Conservation (phyloP, 305 asterid species). For the Rubia balearica region DNA sequence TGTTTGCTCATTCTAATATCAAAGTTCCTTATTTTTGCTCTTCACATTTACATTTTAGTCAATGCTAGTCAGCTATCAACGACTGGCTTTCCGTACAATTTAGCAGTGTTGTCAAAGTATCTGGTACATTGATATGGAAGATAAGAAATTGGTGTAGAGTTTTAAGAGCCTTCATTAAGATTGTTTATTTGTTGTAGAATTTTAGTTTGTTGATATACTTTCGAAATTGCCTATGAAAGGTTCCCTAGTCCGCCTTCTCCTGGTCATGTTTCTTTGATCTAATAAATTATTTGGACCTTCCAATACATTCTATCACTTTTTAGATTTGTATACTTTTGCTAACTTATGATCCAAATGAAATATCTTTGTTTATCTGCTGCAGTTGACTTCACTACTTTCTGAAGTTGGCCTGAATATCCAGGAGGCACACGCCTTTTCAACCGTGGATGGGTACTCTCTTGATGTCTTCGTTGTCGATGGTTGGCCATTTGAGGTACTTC, state of each 20-base stretch:
- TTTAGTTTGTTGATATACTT: not conserved
- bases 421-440: slow-evolving; percentile 97
- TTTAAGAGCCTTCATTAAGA: not conserved
- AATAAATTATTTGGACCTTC: not conserved
- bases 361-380: slow-evolving; percentile 31
- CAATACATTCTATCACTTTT: not conserved
- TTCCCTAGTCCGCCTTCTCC: not conserved
- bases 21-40: not conserved
- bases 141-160: not conserved
- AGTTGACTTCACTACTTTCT: slow-evolving; percentile 84
- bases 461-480: slow-evolving; percentile 98
- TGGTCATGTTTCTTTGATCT: not conserved
- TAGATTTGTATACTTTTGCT: not conserved
- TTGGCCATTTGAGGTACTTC: slow-evolving; percentile 80
- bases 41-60: not conserved
- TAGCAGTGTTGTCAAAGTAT: not conserved
- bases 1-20: slow-evolving; percentile 2
- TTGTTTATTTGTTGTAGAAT: not conserved
- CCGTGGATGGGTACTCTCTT: slow-evolving; percentile 83
- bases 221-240: not conserved
- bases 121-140: not conserved
- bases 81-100: not conserved
- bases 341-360: slow-evolving; percentile 18
- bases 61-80: not conserved
- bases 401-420: slow-evolving; percentile 92